Evolutionary conservation across 179 eudicot genomes (phyloP).

Genomic region (Nepenthes alata): DNA sequence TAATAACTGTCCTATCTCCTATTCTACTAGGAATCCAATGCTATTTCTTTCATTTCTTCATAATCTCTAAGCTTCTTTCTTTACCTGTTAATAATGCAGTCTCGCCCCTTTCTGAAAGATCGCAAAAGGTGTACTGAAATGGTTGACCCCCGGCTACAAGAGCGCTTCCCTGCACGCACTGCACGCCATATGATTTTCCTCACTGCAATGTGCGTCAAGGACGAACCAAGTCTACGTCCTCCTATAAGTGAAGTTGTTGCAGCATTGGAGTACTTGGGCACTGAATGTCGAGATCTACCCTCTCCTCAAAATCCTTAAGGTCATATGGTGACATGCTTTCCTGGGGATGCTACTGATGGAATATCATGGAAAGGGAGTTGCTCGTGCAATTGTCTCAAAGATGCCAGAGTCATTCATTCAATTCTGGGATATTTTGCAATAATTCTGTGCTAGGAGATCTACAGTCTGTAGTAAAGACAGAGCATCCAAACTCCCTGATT

Average conservation of each 20-base stretch:
- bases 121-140: conserved; percentile 39
- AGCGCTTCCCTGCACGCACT: conserved; percentile 37
- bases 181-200: conserved; percentile 59
- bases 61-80: background rate
- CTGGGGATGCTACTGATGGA: background rate
- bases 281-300: conserved; percentile 25
- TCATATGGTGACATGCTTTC: background rate
- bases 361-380: background rate
- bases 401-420: too few relatives aligned
- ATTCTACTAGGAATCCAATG: too few relatives aligned
- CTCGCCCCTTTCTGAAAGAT: conserved; percentile 52
- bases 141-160: conserved; percentile 61
- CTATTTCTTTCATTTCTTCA: too few relatives aligned
- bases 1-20: background rate
- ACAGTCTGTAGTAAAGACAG: too few relatives aligned
- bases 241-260: conserved; percentile 55
- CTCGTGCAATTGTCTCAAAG: too few relatives aligned
- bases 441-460: too few relatives aligned
- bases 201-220: conserved; percentile 67
- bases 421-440: too few relatives aligned
- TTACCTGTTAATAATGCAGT: conserved; percentile 26
- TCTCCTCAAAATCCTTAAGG: conserved; percentile 2
- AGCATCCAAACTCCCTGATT: too few relatives aligned
- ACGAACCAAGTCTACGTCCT: conserved; percentile 54
- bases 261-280: conserved; percentile 62